These are phyloP conservation scores for Barnettozyma sp. DNA, from an alignment of 805 yeast genomes.

Conservation along the genomic window DNA sequence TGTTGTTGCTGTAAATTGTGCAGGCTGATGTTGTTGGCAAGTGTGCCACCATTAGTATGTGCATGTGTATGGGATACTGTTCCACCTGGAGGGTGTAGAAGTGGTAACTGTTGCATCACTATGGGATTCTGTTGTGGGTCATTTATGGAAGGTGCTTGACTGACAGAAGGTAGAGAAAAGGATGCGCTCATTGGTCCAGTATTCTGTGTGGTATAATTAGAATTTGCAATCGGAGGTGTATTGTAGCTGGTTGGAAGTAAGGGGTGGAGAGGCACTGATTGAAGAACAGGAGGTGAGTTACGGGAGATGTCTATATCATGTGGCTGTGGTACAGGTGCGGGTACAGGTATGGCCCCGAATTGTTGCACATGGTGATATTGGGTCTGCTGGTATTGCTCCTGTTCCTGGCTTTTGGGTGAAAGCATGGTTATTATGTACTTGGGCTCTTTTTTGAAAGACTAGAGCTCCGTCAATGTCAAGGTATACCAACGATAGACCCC, in stretches of 20 bases:
- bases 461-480: neutral
- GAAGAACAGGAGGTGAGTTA: constrained; percentile 1
- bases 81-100: neutral
- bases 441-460: neutral
- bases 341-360: neutral
- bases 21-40: constrained; percentile 3
- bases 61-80: too few relatives aligned
- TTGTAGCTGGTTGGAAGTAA: neutral
- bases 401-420: constrained; percentile 4
- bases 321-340: constrained; percentile 1
- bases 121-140: constrained; percentile 3
- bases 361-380: neutral
- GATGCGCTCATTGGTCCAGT: constrained; percentile 5
- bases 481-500: too few relatives aligned
- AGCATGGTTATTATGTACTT: neutral
- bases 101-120: neutral
- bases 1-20: constrained; percentile 7
- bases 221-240: constrained; percentile 3
- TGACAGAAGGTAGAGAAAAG: constrained; percentile 13
- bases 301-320: too few relatives aligned
- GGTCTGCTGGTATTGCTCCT: neutral
- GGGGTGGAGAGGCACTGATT: neutral
- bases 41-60: neutral
- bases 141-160: neutral
- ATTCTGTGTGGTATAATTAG: constrained; percentile 6